These are phyloP conservation scores for Crataegus laevigata DNA, from an alignment of 306 rosid species.

Conservation along the genomic window DNA sequence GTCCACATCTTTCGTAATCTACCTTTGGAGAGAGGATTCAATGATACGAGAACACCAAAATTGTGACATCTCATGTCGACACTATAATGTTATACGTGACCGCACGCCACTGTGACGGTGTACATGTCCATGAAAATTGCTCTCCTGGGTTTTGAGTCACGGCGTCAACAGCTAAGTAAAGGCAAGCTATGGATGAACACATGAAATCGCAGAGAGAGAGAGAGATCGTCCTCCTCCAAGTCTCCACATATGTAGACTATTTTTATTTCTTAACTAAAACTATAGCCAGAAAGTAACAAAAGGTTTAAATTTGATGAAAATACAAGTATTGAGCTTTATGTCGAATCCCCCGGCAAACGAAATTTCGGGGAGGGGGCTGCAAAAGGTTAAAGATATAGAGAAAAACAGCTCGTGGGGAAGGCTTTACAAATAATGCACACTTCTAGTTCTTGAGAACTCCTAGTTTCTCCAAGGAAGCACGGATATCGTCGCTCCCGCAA, in stretches of 20 bases:
- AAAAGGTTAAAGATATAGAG: not conserved
- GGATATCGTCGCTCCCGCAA: constrained; percentile 50
- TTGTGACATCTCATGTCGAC: too few species aligned
- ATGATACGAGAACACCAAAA: too few species aligned
- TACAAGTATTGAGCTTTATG: not conserved
- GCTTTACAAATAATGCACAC: not conserved
- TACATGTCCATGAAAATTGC: not conserved
- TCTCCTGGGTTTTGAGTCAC: not conserved
- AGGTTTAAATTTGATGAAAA: not conserved
- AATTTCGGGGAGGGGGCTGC: not conserved
- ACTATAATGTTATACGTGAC: too few species aligned
- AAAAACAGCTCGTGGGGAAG: not conserved
- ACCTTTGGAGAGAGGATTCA: too few species aligned
- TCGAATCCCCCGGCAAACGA: not conserved
- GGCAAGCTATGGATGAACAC: not conserved
- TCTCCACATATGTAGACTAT: not conserved
- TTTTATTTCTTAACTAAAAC: constrained; percentile 7
- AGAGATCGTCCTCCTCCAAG: not conserved
- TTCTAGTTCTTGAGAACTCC: constrained; percentile 50
- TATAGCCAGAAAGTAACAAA: not conserved
- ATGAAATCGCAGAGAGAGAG: not conserved
- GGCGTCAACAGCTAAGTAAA: not conserved
- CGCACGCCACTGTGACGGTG: not conserved
- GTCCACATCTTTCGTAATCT: too few species aligned
- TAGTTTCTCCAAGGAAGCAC: constrained; percentile 49